These are phyloP conservation scores for Lolium perenne DNA, from an alignment of 176 grass and related monocot species.

Conservation along the genomic window DNA sequence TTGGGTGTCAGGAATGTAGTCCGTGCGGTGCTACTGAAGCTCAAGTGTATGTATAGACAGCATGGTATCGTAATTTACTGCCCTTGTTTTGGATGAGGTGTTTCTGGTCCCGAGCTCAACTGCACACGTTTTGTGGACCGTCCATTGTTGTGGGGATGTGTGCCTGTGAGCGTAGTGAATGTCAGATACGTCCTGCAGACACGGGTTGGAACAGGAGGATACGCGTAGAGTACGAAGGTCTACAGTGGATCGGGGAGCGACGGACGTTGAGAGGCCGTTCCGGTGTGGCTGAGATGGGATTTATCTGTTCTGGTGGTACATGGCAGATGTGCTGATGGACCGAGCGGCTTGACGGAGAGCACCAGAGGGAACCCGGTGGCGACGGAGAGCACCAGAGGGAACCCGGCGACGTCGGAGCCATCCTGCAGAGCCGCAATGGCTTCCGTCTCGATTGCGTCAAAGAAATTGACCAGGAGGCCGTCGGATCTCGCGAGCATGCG, in stretches of 20 bases:
- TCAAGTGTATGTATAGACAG: neutral
- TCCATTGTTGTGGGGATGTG: no score
- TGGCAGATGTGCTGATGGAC: no score
- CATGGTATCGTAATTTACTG: neutral
- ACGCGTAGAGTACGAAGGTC: no score
- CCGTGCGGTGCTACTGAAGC: neutral
- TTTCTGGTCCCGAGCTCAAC: no score
- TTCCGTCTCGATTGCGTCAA: slow-evolving; percentile 54
- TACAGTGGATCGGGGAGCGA: no score
- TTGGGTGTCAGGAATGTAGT: neutral
- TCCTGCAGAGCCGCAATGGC: slow-evolving; percentile 41
- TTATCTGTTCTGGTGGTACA: no score
- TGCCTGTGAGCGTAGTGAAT: no score
- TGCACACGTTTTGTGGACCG: no score
- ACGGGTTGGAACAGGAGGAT: no score
- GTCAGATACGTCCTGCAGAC: no score
- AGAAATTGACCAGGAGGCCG: slow-evolving; percentile 66
- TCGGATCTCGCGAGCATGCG: slow-evolving; percentile 24
- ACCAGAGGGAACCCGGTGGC: slow-evolving; percentile 29
- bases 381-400: slow-evolving; percentile 32
- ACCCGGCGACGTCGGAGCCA: slow-evolving; percentile 31
- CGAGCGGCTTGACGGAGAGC: neutral
- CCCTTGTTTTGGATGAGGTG: neutral
- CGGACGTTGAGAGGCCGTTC: no score
- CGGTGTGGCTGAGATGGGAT: no score